Evolutionary conservation across 2,329 filamentous ascomycete genomes (phyloP), one percentile per base, ranked within the genome.

Genomic region (Chaetomium sp.): DNA sequence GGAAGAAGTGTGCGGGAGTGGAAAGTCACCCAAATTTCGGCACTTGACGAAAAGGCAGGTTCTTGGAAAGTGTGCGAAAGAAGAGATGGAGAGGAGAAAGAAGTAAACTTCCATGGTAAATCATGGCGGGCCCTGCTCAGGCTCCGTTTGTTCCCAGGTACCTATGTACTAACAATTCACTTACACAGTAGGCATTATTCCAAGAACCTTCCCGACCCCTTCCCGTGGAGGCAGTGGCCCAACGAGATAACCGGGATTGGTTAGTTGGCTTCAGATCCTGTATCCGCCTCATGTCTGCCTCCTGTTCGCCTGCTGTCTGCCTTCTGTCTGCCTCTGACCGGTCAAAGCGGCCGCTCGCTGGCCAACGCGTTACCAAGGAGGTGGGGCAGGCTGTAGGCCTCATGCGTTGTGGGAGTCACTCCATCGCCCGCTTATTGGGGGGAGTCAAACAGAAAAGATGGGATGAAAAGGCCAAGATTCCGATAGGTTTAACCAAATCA

Each of bases 271-370:
- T n/a, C 12, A 12, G 9, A 27, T 29, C 8, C 7, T 25, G 12
- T 38, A 33, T 10, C 27, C 35, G n/a, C 56, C 38, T 51, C 29
- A 9, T 38, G 53, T 10, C 27, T 50, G n/a, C 56, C 38, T 51
- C 29, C 7, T 8, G 42, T 59, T 45, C 38, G 57, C 57, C 38
- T 50, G 19, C 33, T 35, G 51, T 19, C 16, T 58, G 19, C 56
- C 38, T 51, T 19, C 12, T 19, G 57, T 59, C 57, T 59, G 57
- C 57, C 42, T 51, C 29, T 57, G 56, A 38, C 25, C 38, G 25
- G 5, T 12, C 3, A 57, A 47, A n/a, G 4, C 16, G 56, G 56
- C 56, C 38, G 21, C 38, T 57, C 10, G 38, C 19, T 13, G 25
- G 16, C 38, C 27, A 57, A 49, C 56, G 21, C 7, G n/a, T 8